Evolutionary conservation across 148 eudicot genomes (phyloP).

Genomic region (Persicaria maculosa): DNA sequence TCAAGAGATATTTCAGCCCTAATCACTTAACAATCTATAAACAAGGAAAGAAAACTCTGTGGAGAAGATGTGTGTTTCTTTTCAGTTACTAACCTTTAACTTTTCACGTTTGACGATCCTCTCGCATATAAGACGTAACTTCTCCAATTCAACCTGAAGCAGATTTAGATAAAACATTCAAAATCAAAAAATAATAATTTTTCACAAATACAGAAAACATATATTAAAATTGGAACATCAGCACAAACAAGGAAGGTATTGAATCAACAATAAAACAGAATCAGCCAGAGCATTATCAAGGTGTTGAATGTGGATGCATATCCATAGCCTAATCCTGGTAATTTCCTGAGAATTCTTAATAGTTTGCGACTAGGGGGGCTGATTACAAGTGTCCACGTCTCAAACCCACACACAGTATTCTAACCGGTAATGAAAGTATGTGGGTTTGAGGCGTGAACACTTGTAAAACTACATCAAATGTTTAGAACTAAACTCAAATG

Average conservation of each 20-base stretch:
- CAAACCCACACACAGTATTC: background rate
- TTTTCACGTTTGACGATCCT: constrained; percentile 87
- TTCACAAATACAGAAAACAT: background rate
- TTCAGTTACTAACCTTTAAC: constrained; percentile 51
- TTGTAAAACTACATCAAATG: too few species aligned
- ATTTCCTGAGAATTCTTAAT: background rate
- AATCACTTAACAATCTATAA: background rate
- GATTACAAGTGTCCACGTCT: background rate
- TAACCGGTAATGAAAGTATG: background rate
- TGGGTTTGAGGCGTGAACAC: too few species aligned
- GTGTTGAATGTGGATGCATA: background rate
- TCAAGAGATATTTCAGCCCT: background rate
- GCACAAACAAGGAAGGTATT: background rate
- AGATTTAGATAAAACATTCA: background rate
- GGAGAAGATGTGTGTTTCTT: background rate
- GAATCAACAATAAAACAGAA: background rate
- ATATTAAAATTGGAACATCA: background rate
- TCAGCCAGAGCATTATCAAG: background rate
- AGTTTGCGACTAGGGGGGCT: background rate
- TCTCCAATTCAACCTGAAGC: constrained; percentile 89
- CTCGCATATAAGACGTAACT: constrained; percentile 86
- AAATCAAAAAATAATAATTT: background rate
- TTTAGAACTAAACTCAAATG: too few species aligned
- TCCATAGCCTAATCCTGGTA: background rate
- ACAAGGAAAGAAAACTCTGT: background rate